phyloP scores from a whole-genome alignment of 2,329 filamentous ascomycete genomes.

The Colletotrichum tropicale region DNA sequence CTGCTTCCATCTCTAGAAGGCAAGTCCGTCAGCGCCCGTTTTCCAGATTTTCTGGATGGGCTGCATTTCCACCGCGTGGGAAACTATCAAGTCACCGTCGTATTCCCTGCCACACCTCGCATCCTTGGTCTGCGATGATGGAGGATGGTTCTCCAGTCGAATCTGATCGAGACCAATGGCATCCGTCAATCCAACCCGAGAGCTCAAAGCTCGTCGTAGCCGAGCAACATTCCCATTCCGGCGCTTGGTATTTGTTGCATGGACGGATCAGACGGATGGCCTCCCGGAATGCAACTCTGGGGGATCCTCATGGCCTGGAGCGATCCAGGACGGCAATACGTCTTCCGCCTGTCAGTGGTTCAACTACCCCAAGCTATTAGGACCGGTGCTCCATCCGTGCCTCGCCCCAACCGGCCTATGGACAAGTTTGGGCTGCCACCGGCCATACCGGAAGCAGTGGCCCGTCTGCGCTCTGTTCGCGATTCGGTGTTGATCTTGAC shows the following conservation, averaged over 20 bases:
- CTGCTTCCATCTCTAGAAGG: not conserved
- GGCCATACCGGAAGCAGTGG: constrained; percentile 3
- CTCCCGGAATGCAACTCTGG: not conserved
- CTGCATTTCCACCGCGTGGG: not conserved
- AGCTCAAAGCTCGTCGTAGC: not conserved
- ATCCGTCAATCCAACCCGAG: not conserved
- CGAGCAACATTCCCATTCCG: not conserved
- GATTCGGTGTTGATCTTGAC: not conserved
- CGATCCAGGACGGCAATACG: not conserved
- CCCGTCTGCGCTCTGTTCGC: not conserved
- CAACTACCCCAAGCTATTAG: not conserved
- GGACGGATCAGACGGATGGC: not conserved
- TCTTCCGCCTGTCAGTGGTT: not conserved
- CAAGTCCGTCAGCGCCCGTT: not conserved
- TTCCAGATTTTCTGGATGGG: not conserved
- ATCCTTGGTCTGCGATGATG: not conserved
- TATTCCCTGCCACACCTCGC: not conserved
- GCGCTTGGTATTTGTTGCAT: not conserved
- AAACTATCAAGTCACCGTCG: not conserved
- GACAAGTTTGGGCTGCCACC: not conserved
- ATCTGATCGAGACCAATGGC: not conserved
- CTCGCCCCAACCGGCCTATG: not conserved
- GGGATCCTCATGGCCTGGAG: not conserved
- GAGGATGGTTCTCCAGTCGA: not conserved
- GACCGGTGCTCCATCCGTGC: not conserved